Evolutionary conservation across 2,329 filamentous ascomycete species (phyloP).

Genomic region (Xylariales sp.): DNA sequence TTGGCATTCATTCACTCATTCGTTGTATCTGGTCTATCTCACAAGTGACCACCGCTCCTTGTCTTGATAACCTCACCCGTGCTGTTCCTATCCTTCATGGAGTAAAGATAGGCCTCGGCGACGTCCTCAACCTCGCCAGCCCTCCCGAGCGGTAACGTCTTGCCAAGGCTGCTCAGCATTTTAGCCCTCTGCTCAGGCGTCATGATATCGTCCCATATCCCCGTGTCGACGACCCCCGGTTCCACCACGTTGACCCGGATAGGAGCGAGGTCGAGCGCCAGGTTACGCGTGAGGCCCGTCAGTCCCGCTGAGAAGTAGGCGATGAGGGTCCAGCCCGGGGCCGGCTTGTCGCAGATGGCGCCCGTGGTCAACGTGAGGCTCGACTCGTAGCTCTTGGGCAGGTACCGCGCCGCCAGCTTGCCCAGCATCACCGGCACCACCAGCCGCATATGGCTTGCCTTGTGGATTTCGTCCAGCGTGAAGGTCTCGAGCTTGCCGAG

Average conservation of each 20-base stretch:
- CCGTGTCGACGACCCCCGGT: conserved; percentile 21
- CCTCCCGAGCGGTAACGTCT: conserved; percentile 15
- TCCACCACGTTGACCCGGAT: conserved; percentile 24
- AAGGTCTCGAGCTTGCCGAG: conserved; percentile 15
- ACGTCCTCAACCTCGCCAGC: conserved; percentile 17
- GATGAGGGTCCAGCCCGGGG: conserved; percentile 14
- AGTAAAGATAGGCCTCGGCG: conserved; percentile 23
- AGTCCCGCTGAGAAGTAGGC: conserved; percentile 18
- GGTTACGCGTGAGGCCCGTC: conserved; percentile 18
- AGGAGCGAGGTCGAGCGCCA: conserved; percentile 23
- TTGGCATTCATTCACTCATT: no score
- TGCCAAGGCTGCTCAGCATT: conserved; percentile 10
- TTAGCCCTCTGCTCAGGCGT: conserved; percentile 8
- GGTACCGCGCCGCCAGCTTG: conserved; percentile 24
- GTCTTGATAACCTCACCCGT: conserved; percentile 24
- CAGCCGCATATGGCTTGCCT: conserved; percentile 24
- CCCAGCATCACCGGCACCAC: conserved; percentile 27
- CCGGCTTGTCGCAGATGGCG: conserved; percentile 16
- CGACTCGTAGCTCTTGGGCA: conserved; percentile 14
- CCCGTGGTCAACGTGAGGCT: conserved; percentile 21
- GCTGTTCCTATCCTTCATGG: conserved; percentile 22
- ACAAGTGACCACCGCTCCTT: conserved; percentile 17
- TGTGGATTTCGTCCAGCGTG: conserved; percentile 18
- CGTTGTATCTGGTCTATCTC: no score
- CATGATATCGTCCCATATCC: conserved; percentile 16